Base-by-base conservation (phyloP, 306 rosid species). In the Cucurbita argyrosperma region DNA sequence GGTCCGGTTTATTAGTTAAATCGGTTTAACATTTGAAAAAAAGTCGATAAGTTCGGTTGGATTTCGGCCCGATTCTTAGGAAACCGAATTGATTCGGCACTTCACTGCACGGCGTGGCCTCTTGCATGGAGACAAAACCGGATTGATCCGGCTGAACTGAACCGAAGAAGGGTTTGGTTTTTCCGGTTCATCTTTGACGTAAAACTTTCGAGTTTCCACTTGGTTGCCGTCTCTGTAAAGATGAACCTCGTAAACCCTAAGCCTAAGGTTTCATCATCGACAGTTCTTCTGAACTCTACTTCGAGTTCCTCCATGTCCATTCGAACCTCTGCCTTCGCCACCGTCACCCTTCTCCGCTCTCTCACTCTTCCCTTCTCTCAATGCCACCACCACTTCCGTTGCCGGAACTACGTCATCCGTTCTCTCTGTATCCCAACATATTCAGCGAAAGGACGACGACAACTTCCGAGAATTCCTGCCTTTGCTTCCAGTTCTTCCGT, bases 401-500 rank as follows among this genome's bases (percentile, higher is more conserved):
- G n/a, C 26, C 58, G 18, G 52, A 64, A 15, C 63, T 76, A 59
- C 26, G 39, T 59, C 53, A 1, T 53, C 14, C 13, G 13, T 35
- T 58, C 78, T 35, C 35, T 76, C 51, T 59, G 21, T 54, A 39
- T 21, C 68, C 50, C 71, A 10, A 12, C 61, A 45, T 5, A 5
- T 46, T 5, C 71, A 7, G 38, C 26, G 13, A 26, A 68, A 23
- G 42, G 19, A 21, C 72, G 56, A 26, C 54, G 19, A 12, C 18
- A 43, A 46, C 38, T 67, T 47, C 57, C 43, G 5, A 10, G 6
- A 5, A 23, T 26, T 12, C 56, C 61, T 5, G 49, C 63, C 30
- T 72, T 71, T 23, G 47, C 83, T 52, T 45, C 81, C 75, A 13
- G 83, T 10, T 55, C 84, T 73, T 82, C 55, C 72, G 71, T 77